phyloP scores from a whole-genome alignment of 139 green algal genomes.

The Astrephomene gubernaculifera region DNA sequence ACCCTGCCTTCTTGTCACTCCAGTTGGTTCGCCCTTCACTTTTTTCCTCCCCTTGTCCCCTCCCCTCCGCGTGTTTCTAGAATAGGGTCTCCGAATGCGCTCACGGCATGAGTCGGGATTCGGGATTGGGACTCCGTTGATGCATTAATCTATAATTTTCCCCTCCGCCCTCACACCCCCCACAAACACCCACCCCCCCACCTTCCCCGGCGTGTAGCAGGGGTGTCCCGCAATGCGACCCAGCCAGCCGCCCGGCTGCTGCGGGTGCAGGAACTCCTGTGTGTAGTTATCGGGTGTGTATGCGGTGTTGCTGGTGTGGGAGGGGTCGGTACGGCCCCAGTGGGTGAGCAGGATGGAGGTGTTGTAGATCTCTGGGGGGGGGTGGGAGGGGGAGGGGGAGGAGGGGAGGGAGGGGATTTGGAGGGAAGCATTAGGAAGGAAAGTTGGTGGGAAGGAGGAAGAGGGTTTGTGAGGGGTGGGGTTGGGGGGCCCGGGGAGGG shows the following conservation, averaged over 20 bases:
- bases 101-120: no score
- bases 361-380: slow-evolving; percentile 46
- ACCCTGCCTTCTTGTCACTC: no score
- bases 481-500: no score
- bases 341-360: slow-evolving; percentile 60
- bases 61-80: no score
- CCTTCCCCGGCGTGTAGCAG: slow-evolving; percentile 42
- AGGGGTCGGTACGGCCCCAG: slow-evolving; percentile 56
- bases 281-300: slow-evolving; percentile 61
- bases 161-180: no score
- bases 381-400: slow-evolving; percentile 30
- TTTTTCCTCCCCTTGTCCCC: no score
- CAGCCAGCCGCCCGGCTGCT: slow-evolving; percentile 49
- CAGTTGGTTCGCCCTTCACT: no score
- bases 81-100: no score
- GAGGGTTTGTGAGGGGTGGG: neutral
- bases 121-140: no score
- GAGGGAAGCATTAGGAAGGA: neutral
- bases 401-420: neutral
- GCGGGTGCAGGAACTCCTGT: slow-evolving; percentile 31
- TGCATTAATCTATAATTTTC: no score
- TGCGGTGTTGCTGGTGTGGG: slow-evolving; percentile 42
- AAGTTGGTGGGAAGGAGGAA: neutral
- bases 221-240: slow-evolving; percentile 51
- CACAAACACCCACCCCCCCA: no score